Conservation (phyloP, 2,329 filamentous ascomycete species). For the Phialophora tarda region DNA sequence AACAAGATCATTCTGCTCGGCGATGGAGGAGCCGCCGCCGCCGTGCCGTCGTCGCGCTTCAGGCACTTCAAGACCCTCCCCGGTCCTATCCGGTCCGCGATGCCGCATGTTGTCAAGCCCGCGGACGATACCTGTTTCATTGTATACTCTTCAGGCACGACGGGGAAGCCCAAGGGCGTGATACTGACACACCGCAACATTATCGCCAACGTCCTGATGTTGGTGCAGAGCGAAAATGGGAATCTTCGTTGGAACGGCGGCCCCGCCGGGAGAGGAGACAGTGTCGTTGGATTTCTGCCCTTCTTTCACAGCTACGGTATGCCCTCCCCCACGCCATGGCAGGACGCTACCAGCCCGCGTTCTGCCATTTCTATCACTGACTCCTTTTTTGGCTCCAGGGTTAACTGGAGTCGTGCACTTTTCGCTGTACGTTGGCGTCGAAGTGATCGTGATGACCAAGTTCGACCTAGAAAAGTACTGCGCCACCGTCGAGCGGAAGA, state of each 20-base stretch:
- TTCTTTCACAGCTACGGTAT: conserved; percentile 87
- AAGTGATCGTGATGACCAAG: conserved; percentile 72
- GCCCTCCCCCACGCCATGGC: background rate
- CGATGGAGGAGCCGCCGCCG: conserved; percentile 63
- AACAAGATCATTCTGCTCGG: conserved; percentile 80
- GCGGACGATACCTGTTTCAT: conserved; percentile 77
- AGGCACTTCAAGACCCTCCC: conserved; percentile 57
- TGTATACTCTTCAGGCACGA: conserved; percentile 78
- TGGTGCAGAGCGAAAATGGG: conserved; percentile 61
- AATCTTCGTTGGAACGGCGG: conserved; percentile 64
- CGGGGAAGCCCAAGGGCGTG: conserved; percentile 70
- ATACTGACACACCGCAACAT: conserved; percentile 16
- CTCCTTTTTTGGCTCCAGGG: conserved; percentile 41
- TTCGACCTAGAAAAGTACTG: conserved; percentile 84
- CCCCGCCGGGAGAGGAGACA: conserved; percentile 68
- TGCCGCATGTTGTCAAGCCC: conserved; percentile 57
- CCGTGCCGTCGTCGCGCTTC: conserved; percentile 50
- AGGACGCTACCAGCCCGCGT: too few species aligned
- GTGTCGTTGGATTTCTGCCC: conserved; percentile 76
- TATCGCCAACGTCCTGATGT: conserved; percentile 6
- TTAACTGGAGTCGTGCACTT: conserved; percentile 74
- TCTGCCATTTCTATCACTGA: background rate
- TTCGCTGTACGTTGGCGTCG: conserved; percentile 67
- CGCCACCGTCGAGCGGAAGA: conserved; percentile 72
- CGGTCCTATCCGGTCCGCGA: background rate